A percentile compares a stretch with the other conserved stretches of the same genome.
These are phyloP conservation scores for Aurinia saxatilis DNA, from an alignment of 345 rosid genomes.

Conservation along the genomic window DNA sequence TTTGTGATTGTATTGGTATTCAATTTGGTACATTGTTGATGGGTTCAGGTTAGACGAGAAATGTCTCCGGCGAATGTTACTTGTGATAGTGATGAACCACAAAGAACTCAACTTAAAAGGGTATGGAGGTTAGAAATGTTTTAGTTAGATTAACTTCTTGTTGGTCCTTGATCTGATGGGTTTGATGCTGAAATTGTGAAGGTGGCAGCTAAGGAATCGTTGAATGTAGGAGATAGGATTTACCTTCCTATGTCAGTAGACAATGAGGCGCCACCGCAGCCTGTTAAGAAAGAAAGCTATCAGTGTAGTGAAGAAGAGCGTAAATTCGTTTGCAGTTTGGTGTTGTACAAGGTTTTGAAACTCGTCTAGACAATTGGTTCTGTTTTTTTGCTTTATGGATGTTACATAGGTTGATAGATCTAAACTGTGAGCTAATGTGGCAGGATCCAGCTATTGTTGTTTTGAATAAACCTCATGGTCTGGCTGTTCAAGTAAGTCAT, in stretches of 20 bases:
- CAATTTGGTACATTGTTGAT: neutral
- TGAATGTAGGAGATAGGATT: slow-evolving; percentile 68
- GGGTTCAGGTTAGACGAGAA: slow-evolving; percentile 64
- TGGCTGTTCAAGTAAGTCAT: slow-evolving; percentile 80
- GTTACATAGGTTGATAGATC: slow-evolving; percentile 1
- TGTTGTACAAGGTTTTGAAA: slow-evolving; percentile 64
- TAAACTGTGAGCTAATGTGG: slow-evolving; percentile 15
- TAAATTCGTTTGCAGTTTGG: slow-evolving; percentile 53
- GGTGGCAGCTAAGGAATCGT: slow-evolving; percentile 73
- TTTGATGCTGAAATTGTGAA: slow-evolving; percentile 30
- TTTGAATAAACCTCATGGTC: slow-evolving; percentile 80
- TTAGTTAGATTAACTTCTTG: neutral
- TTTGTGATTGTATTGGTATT: neutral
- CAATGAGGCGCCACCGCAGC: slow-evolving; percentile 24
- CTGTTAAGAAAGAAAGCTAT: slow-evolving; percentile 36
- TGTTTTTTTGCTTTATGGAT: neutral
- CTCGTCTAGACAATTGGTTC: neutral
- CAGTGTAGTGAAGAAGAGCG: slow-evolving; percentile 53
- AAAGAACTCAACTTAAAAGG: slow-evolving; percentile 46
- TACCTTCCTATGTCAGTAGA: slow-evolving; percentile 59
- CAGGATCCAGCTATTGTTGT: slow-evolving; percentile 79
- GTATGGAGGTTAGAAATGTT: neutral
- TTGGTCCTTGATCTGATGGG: slow-evolving; percentile 20
- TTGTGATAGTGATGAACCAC: slow-evolving; percentile 28
- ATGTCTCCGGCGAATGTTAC: slow-evolving; percentile 12